A percentile compares a stretch with the other conserved stretches of the same genome.
These are phyloP conservation scores for Trametes villosa DNA, from an alignment of 768 basidiomycete genomes.

Conservation along the genomic window DNA sequence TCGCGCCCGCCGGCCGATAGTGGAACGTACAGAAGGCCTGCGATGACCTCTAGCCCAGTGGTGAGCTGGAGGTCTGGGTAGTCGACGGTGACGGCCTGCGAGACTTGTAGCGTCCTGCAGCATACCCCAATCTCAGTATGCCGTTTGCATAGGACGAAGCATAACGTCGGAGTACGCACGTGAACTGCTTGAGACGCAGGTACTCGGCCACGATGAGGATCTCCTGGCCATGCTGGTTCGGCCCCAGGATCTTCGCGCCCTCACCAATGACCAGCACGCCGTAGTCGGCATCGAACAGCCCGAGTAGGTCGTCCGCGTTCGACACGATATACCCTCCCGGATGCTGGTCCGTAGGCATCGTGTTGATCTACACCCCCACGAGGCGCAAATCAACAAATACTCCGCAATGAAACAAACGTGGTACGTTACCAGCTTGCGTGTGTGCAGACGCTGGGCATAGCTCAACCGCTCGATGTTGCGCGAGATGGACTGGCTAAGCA, in stretches of 20 bases:
- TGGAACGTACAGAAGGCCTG: slow-evolving; percentile 77
- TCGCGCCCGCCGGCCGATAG: slow-evolving; percentile 73
- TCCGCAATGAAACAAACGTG: neutral
- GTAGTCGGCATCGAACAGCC: slow-evolving; percentile 78
- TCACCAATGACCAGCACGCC: slow-evolving; percentile 75
- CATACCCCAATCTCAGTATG: neutral
- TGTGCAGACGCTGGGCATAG: slow-evolving; percentile 75
- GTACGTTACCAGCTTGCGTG: slow-evolving; percentile 67
- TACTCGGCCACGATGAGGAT: slow-evolving; percentile 82
- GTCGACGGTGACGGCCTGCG: slow-evolving; percentile 68
- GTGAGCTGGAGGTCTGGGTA: slow-evolving; percentile 72
- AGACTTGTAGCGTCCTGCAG: slow-evolving; percentile 66
- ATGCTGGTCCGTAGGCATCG: slow-evolving; percentile 65
- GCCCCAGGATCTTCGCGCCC: slow-evolving; percentile 71
- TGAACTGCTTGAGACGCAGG: slow-evolving; percentile 71
- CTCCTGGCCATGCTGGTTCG: slow-evolving; percentile 75
- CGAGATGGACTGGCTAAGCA: slow-evolving; percentile 79
- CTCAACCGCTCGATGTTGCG: slow-evolving; percentile 79
- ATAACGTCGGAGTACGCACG: slow-evolving; percentile 45
- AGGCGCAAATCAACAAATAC: neutral
- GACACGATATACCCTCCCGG: slow-evolving; percentile 81
- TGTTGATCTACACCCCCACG: slow-evolving; percentile 58
- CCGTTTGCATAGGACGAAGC: no score
- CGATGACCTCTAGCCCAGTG: slow-evolving; percentile 63
- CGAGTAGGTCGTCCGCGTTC: slow-evolving; percentile 77